phyloP scores from a whole-genome alignment of 306 rosid species.

The Trifolium pratense region DNA sequence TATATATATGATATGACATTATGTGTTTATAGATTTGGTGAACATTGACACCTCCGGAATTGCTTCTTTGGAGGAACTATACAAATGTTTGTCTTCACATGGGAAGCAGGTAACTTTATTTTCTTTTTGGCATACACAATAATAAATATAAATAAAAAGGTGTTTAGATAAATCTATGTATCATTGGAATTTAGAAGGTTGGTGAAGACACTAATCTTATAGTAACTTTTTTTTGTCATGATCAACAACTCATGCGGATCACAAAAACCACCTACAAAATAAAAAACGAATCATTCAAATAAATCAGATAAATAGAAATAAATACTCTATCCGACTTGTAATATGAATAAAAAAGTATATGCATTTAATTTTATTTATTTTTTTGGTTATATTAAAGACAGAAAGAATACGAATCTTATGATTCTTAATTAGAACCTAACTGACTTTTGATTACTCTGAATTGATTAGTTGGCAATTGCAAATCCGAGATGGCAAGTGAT shows the following conservation, averaged over 20 bases:
- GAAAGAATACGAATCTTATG: background rate
- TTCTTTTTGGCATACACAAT: background rate
- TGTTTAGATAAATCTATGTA: background rate
- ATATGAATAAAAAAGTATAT: too few species aligned
- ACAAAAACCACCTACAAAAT: too few species aligned
- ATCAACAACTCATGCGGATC: too few species aligned
- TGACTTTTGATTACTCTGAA: background rate
- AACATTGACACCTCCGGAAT: slow-evolving; percentile 82
- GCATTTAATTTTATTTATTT: too few species aligned
- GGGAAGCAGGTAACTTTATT: slow-evolving; percentile 58
- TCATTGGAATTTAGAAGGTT: background rate
- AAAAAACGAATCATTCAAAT: too few species aligned
- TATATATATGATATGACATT: background rate
- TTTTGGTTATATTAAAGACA: too few species aligned
- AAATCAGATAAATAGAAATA: too few species aligned
- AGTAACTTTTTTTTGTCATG: background rate
- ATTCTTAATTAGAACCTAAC: background rate
- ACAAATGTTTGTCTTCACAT: slow-evolving; percentile 52
- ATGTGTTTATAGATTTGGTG: slow-evolving; percentile 56
- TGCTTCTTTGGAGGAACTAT: slow-evolving; percentile 67
- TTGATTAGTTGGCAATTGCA: slow-evolving; percentile 62
- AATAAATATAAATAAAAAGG: background rate
- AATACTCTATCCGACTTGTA: too few species aligned
- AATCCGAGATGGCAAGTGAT: slow-evolving; percentile 87
- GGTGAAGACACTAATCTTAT: background rate